A percentile compares a stretch with the other conserved stretches of the same genome.
These are phyloP conservation scores for Lactarius trivialis DNA, from an alignment of 768 basidiomycete genomes.

Conservation along the genomic window DNA sequence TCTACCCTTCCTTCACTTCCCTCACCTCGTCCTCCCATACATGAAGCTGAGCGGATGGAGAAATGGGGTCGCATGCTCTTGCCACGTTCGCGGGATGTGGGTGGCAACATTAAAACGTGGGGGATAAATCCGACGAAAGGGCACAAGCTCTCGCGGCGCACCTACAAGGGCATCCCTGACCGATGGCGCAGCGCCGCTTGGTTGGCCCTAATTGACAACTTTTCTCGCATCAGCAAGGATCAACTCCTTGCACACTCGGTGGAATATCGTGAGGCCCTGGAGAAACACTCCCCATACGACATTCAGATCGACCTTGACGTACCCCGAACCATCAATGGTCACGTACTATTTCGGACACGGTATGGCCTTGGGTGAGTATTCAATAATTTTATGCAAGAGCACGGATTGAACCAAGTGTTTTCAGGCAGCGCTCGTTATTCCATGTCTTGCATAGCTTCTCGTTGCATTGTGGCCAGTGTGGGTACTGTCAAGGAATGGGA, in stretches of 20 bases:
- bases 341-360: conserved; percentile 89
- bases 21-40: conserved; percentile 39
- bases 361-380: conserved; percentile 85
- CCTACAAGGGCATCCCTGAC: conserved; percentile 96
- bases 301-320: conserved; percentile 98
- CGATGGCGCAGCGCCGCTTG: conserved; percentile 92
- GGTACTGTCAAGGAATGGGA: conserved; percentile 99
- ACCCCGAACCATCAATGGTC: conserved; percentile 90
- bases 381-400: background rate
- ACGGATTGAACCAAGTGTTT: background rate
- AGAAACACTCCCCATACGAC: conserved; percentile 83
- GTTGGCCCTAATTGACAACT: conserved; percentile 68
- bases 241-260: conserved; percentile 40
- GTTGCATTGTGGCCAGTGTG: conserved; percentile 74
- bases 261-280: conserved; percentile 58
- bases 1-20: conserved; percentile 42
- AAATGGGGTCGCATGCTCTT: conserved; percentile 95
- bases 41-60: conserved; percentile 69
- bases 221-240: conserved; percentile 39
- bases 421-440: conserved; percentile 88
- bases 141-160: conserved; percentile 62
- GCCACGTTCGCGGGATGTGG: conserved; percentile 59
- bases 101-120: conserved; percentile 77
- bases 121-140: conserved; percentile 55
- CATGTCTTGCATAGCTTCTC: conserved; percentile 93